Evolutionary conservation across 371 early-diverging fungal genomes (phyloP), one percentile per base, ranked within the genome.

Genomic region (Mucor irregularis): DNA sequence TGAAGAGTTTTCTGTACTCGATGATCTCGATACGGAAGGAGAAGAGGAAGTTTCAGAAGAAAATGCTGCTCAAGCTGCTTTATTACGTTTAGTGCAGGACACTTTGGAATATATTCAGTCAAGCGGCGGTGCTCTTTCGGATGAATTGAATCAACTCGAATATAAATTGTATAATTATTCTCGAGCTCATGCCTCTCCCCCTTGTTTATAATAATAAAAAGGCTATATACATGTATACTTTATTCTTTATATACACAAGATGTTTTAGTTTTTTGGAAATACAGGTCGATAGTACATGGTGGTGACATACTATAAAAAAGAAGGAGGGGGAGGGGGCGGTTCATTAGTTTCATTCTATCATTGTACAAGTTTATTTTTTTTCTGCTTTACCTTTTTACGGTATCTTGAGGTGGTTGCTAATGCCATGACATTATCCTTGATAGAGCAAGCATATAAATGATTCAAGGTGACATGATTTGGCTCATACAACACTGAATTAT

Each of bases 371-470:
- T 5, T 8, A 42, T 13, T 46, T 14, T 16, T 44, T 28, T 24
- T 6, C 39, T 35, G 22, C 17, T 11, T 61, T 71, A 80, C 84
- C 89, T 97, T 97, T 63, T 91, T 90, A 49, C 93, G 80, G 59
- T 94, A 94, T 49, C 94, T 78, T 17, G 89, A 80, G 5, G 94
- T 93, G 19, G 86, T 86, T 14, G 93, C 91, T 38, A 98, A 80
- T 6, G 96, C 97, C 92, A 98, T 92, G 17, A 98, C 97, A 31
- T 94, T 92, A 62, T 97, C 96, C 53, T 93, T 85, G 43, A 98
- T 97, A 3, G 93, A 91, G 59, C 93, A 94, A 4, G 98, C 96
- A 66, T 96, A 96, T 44, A 98, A 67, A 69, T 98, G 98, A 61
- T 97, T 96, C 49, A 98, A 70, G 14, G 89, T 91, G 14, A 96